Conservation (phyloP, 768 basidiomycete genomes). For the Tylopilus sp. region DNA sequence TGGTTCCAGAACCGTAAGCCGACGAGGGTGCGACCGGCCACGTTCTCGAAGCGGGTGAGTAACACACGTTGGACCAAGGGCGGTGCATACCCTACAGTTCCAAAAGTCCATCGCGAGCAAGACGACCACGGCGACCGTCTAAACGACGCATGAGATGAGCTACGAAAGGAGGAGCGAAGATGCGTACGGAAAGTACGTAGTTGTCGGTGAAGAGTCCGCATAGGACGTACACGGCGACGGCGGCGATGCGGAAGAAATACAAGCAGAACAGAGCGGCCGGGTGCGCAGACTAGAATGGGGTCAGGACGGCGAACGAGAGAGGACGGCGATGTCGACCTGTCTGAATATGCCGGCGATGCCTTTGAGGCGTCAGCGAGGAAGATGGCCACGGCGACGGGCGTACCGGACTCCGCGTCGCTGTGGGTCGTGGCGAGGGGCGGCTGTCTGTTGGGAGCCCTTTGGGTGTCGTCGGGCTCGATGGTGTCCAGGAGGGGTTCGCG, state of each 20-base stretch:
- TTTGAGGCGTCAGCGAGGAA: constrained; percentile 24
- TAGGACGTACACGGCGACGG: constrained; percentile 91
- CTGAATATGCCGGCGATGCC: constrained; percentile 74
- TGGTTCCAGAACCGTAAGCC: constrained; percentile 99
- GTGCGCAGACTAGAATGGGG: constrained; percentile 62
- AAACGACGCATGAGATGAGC: constrained; percentile 2
- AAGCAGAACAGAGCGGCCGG: constrained; percentile 83
- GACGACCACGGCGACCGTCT: constrained; percentile 91
- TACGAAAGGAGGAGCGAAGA: background rate
- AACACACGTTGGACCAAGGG: background rate
- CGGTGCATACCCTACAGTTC: constrained; percentile 77
- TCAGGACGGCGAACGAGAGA: constrained; percentile 13
- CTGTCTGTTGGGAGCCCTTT: constrained; percentile 29
- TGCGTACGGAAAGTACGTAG: constrained; percentile 87
- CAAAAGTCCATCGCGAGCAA: constrained; percentile 97
- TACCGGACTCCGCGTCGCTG: constrained; percentile 76
- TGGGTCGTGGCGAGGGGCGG: constrained; percentile 56
- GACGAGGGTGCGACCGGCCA: constrained; percentile 89
- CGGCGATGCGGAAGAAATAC: constrained; percentile 82
- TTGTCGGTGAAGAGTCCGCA: constrained; percentile 86
- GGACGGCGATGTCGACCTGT: constrained; percentile 46
- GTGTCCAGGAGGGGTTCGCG: constrained; percentile 69
- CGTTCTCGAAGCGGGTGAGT: constrained; percentile 57
- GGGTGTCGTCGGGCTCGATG: constrained; percentile 82
- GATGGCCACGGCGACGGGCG: background rate